A percentile compares a stretch with the other conserved stretches of the same genome.
phyloP scores from a whole-genome alignment of 257 asterid species.

The Linaria vulgaris region DNA sequence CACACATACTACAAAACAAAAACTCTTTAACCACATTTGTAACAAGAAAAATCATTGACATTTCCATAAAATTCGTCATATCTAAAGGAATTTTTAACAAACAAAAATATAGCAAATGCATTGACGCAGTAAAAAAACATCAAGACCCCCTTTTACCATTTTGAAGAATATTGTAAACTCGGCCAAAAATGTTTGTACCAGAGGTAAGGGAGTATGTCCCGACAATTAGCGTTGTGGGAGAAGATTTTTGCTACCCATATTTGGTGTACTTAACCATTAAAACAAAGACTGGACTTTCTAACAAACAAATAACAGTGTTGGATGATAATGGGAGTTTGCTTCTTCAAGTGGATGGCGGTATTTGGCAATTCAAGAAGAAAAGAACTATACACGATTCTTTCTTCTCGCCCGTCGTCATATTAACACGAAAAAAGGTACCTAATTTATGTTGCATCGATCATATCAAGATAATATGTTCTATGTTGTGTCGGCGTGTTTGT shows the following conservation, averaged over 20 bases:
- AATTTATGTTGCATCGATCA: too few relatives aligned
- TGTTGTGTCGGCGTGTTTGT: too few relatives aligned
- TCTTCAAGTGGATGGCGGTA: conserved; percentile 34
- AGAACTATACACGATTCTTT: conserved; percentile 32
- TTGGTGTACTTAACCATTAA: conserved; percentile 34
- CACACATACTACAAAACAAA: too few relatives aligned
- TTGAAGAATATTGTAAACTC: too few relatives aligned
- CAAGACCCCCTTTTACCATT: too few relatives aligned
- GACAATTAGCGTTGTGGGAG: conserved; percentile 27
- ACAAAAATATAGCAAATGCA: too few relatives aligned
- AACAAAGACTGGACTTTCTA: conserved; percentile 27
- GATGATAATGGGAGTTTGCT: conserved; percentile 34
- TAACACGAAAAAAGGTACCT: conserved; percentile 34
- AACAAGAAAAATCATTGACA: too few relatives aligned
- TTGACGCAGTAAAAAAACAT: too few relatives aligned
- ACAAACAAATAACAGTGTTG: conserved; percentile 23
- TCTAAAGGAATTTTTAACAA: too few relatives aligned
- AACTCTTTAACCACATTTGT: too few relatives aligned
- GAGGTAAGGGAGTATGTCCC: conserved; percentile 32
- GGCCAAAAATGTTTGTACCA: conserved; percentile 34
- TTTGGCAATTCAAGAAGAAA: conserved; percentile 44
- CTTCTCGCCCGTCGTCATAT: conserved; percentile 33
- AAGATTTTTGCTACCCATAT: conserved; percentile 39
- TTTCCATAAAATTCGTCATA: too few relatives aligned
- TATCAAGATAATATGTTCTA: too few relatives aligned